Conservation (phyloP, 371 early-diverging fungal species). For the Syncephalastrum monosporum region DNA sequence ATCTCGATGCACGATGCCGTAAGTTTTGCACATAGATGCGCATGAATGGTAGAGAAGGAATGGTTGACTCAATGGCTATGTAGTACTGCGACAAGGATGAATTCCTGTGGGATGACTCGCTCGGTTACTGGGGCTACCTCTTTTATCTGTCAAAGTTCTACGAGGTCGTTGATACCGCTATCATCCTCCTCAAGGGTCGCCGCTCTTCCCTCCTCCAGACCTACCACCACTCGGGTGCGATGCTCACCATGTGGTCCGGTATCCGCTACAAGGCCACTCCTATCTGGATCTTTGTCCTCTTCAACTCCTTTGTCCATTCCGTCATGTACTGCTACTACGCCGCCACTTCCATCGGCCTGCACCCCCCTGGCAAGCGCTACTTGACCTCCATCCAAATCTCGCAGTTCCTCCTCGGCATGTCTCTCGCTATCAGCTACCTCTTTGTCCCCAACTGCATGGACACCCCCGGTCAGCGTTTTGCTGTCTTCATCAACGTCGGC, state of each 20-base stretch:
- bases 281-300: conserved; percentile 84
- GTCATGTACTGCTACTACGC: conserved; percentile 91
- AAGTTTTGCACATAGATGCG: conserved; percentile 27
- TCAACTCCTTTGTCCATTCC: conserved; percentile 90
- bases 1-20: conserved; percentile 42
- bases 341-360: conserved; percentile 71
- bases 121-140: conserved; percentile 77
- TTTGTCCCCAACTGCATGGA: conserved; percentile 67
- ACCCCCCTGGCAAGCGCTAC: conserved; percentile 82
- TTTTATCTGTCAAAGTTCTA: conserved; percentile 90
- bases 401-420: conserved; percentile 82
- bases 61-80: neutral
- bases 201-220: conserved; percentile 80
- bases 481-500: conserved; percentile 68
- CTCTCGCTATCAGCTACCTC: conserved; percentile 67
- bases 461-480: conserved; percentile 62
- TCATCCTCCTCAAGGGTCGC: conserved; percentile 81
- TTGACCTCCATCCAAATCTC: conserved; percentile 85
- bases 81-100: conserved; percentile 71
- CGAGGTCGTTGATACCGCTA: conserved; percentile 85
- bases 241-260: conserved; percentile 68
- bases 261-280: conserved; percentile 74
- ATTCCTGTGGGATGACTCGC: conserved; percentile 67
- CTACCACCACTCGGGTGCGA: conserved; percentile 90
- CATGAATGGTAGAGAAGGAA: neutral